phyloP scores from a whole-genome alignment of 2,329 filamentous ascomycete species.

The Colletotrichum truncatum region DNA sequence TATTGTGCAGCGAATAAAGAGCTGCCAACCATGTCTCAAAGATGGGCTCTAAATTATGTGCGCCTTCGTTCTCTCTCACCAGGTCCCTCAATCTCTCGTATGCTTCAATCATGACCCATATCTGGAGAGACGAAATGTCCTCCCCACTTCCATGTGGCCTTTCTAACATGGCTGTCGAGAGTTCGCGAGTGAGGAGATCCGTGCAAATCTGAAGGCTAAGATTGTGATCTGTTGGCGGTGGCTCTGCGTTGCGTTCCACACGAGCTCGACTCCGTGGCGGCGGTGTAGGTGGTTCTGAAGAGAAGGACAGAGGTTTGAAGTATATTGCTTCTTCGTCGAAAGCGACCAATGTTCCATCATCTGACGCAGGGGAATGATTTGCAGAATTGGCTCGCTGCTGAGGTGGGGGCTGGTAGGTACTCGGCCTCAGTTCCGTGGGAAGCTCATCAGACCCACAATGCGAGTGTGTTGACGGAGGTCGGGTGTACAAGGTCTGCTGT shows the following conservation, averaged over 20 bases:
- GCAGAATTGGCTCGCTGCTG: not conserved
- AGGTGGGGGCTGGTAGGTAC: not conserved
- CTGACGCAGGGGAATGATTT: slow-evolving; percentile 47
- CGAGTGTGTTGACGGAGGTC: not conserved
- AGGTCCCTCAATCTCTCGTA: slow-evolving; percentile 63
- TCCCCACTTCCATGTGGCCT: slow-evolving; percentile 34
- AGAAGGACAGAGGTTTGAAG: slow-evolving; percentile 55
- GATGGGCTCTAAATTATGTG: slow-evolving; percentile 47
- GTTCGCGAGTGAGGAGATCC: slow-evolving; percentile 59
- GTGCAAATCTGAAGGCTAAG: slow-evolving; percentile 60
- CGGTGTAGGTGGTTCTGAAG: slow-evolving; percentile 44
- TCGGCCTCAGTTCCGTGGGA: not conserved
- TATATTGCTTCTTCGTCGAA: slow-evolving; percentile 58
- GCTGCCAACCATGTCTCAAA: slow-evolving; percentile 62
- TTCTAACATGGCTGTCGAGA: slow-evolving; percentile 51
- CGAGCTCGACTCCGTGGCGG: slow-evolving; percentile 30
- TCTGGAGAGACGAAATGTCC: slow-evolving; percentile 56
- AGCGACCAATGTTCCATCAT: slow-evolving; percentile 56
- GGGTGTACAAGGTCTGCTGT: not conserved
- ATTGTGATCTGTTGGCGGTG: slow-evolving; percentile 37
- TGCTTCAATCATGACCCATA: slow-evolving; percentile 68
- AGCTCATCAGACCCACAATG: not conserved
- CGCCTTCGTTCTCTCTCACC: slow-evolving; percentile 36
- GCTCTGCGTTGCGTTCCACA: slow-evolving; percentile 3
- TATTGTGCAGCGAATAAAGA: slow-evolving; percentile 56